Conservation (phyloP, 148 eudicot genomes). For the Vaccinium macrocarpon region DNA sequence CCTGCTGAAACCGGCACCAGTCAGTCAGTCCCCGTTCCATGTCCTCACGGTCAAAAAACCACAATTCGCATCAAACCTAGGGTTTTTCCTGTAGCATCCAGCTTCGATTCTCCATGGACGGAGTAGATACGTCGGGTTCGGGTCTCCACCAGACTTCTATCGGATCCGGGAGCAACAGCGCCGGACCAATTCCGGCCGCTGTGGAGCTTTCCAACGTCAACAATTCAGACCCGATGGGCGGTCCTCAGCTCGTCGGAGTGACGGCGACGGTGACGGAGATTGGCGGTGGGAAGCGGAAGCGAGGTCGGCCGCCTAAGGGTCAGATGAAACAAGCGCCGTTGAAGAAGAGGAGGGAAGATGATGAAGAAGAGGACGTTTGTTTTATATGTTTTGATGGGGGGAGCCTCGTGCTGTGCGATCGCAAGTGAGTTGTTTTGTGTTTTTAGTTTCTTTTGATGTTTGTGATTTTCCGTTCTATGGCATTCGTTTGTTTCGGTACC, state of each 20-base stretch:
- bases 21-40: conserved; percentile 17
- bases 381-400: conserved; percentile 95
- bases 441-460: not conserved
- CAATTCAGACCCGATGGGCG: conserved; percentile 24
- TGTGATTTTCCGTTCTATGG: not conserved
- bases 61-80: conserved; percentile 25
- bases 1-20: conserved; percentile 27
- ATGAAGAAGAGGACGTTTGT: conserved; percentile 91
- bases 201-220: conserved; percentile 15
- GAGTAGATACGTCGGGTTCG: conserved; percentile 2
- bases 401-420: conserved; percentile 79
- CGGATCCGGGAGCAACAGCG: not conserved
- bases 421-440: conserved; percentile 39
- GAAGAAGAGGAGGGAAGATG: conserved; percentile 47
- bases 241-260: conserved; percentile 28
- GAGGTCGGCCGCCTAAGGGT: conserved; percentile 68
- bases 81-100: conserved; percentile 27
- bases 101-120: conserved; percentile 24
- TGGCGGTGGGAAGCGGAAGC: conserved; percentile 39
- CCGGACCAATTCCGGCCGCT: not conserved
- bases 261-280: conserved; percentile 13
- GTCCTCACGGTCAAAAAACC: conserved; percentile 26
- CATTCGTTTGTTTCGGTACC: not conserved
- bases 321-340: conserved; percentile 27
- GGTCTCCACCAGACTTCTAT: not conserved